These are phyloP conservation scores for Nicotiana obtusifolia DNA, from an alignment of 257 asterid genomes.

Conservation along the genomic window DNA sequence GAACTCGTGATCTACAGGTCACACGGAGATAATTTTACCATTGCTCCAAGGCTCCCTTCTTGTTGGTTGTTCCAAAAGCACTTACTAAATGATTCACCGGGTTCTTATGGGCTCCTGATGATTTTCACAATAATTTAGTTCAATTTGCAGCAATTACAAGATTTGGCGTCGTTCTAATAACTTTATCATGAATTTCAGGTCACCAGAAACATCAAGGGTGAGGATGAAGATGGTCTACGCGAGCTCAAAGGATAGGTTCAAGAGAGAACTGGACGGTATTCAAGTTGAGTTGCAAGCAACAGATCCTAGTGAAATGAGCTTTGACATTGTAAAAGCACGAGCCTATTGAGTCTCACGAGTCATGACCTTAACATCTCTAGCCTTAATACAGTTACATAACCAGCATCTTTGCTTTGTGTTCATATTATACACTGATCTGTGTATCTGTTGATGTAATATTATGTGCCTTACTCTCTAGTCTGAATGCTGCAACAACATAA, in stretches of 20 bases:
- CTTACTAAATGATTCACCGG: background rate
- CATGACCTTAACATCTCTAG: slow-evolving; percentile 9
- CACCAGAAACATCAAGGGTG: slow-evolving; percentile 67
- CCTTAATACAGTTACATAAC: too few relatives aligned
- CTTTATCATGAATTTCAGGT: slow-evolving; percentile 28
- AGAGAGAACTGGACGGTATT: slow-evolving; percentile 81
- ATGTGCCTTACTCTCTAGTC: background rate
- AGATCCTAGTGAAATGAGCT: slow-evolving; percentile 89
- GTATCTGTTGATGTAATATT: background rate
- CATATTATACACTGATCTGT: background rate
- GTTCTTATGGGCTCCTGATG: background rate
- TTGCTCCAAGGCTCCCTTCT: too few relatives aligned
- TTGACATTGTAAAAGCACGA: slow-evolving; percentile 66
- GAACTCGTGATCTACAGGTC: too few relatives aligned
- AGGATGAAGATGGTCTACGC: slow-evolving; percentile 94
- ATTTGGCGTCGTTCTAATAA: background rate
- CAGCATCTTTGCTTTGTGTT: background rate
- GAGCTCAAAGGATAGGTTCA: slow-evolving; percentile 80
- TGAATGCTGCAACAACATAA: background rate
- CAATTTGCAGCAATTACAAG: background rate
- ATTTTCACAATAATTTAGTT: background rate
- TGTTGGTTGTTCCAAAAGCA: background rate
- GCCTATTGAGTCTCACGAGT: slow-evolving; percentile 37
- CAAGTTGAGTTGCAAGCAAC: slow-evolving; percentile 83
- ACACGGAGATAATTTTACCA: too few relatives aligned